Evolutionary conservation across 306 rosid genomes (phyloP).

Genomic region (Inga laurina): DNA sequence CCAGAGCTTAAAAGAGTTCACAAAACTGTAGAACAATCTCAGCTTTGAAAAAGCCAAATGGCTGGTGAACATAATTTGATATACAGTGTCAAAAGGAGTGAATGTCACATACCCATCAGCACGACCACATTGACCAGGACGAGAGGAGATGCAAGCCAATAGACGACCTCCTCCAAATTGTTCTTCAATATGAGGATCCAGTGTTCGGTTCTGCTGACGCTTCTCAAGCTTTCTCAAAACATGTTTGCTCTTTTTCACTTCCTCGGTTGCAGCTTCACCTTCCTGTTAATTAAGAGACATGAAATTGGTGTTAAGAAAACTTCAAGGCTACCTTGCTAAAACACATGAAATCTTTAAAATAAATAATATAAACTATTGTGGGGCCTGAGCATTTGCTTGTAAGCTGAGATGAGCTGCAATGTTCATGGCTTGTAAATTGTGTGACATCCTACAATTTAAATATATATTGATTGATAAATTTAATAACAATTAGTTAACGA

Average conservation of each 20-base stretch:
- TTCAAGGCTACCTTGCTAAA: not conserved
- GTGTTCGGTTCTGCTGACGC: not conserved
- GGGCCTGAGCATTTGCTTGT: not conserved
- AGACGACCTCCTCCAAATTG: slow-evolving; percentile 4
- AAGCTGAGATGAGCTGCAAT: not conserved
- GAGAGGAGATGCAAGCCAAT: not conserved
- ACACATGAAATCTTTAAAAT: not conserved
- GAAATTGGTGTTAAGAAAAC: not conserved
- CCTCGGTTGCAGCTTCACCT: not conserved
- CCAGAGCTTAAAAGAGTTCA: not conserved
- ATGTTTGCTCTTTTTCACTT: slow-evolving; percentile 3
- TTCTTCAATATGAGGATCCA: slow-evolving; percentile 10
- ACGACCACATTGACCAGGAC: slow-evolving; percentile 3
- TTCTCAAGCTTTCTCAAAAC: slow-evolving; percentile 1
- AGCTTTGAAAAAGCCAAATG: not conserved
- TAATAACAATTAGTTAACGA: not conserved
- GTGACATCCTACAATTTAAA: not conserved
- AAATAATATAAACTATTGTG: not conserved
- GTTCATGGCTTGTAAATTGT: not conserved
- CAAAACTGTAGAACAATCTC: not conserved
- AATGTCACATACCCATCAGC: not conserved
- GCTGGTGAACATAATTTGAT: not conserved
- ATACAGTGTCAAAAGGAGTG: not conserved
- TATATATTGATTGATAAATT: not conserved
- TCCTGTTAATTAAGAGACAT: not conserved